Conservation (phyloP, 331 rosid species). For the Phaseolus coccineus region DNA sequence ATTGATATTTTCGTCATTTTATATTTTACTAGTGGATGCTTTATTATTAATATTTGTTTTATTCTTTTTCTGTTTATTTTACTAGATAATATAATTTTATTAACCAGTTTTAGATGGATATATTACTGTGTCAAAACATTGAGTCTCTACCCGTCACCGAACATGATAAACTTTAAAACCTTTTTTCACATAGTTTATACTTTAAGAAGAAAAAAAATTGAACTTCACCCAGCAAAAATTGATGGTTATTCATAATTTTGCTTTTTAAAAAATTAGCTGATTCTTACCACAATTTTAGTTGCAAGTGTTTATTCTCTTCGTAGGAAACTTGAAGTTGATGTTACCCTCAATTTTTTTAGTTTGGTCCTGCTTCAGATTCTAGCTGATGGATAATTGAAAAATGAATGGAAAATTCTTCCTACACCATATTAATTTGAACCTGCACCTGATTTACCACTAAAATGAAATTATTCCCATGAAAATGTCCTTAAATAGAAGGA, state of each 20-base stretch:
- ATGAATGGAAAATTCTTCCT: not conserved
- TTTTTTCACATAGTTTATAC: too few species aligned
- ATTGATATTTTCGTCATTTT: too few species aligned
- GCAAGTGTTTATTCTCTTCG: not conserved
- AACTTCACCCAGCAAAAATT: not conserved
- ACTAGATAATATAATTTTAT: not conserved
- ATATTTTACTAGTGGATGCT: too few species aligned
- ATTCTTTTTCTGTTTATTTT: not conserved
- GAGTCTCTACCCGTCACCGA: too few species aligned
- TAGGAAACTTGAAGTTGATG: not conserved
- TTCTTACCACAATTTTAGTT: not conserved
- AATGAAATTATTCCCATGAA: too few species aligned
- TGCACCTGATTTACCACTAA: too few species aligned
- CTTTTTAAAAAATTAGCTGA: not conserved
- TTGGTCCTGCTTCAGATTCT: not conserved
- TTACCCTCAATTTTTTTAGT: not conserved
- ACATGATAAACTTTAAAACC: too few species aligned
- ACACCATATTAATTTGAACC: too few species aligned
- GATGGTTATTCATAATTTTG: not conserved
- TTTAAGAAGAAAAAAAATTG: too few species aligned
- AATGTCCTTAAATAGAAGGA: too few species aligned
- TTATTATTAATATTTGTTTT: not conserved
- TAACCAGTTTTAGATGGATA: too few species aligned
- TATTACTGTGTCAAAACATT: too few species aligned
- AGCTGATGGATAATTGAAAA: slow-evolving; percentile 1